Conservation (phyloP, 257 asterid species). For the Nicotiana tomentosiformis region DNA sequence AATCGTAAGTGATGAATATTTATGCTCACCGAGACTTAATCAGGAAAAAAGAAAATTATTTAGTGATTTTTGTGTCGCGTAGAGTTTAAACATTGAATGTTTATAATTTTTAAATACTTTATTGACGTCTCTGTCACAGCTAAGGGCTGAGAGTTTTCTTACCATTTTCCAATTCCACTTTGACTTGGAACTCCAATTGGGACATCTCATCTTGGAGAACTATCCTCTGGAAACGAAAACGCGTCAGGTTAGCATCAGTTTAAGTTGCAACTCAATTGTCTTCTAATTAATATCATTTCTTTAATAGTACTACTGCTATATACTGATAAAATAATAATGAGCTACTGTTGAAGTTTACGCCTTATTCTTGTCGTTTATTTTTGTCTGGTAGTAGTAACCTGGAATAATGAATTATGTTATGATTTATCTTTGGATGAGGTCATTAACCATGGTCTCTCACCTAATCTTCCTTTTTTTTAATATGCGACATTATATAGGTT, state of each 20-base stretch:
- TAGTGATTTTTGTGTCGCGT: no score
- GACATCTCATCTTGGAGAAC: neutral
- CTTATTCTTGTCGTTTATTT: neutral
- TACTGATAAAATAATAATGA: neutral
- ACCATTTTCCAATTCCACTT: neutral
- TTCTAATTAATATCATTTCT: neutral
- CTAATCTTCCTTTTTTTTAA: neutral
- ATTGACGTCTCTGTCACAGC: no score
- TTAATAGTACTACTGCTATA: neutral
- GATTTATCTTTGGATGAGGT: neutral
- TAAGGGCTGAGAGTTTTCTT: neutral
- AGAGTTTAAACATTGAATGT: no score
- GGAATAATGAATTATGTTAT: neutral
- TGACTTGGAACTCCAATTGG: neutral
- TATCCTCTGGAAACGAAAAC: neutral
- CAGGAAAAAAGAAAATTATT: no score
- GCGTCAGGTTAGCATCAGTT: neutral
- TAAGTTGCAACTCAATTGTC: neutral
- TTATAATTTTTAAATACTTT: no score
- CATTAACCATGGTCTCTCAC: neutral
- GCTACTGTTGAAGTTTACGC: neutral
- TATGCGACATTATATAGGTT: neutral
- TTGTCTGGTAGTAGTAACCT: neutral
- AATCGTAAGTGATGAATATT: no score
- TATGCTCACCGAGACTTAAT: no score